Base-by-base conservation (phyloP, 2,329 filamentous ascomycete species). In the Ceratocystiopsis minuta region DNA sequence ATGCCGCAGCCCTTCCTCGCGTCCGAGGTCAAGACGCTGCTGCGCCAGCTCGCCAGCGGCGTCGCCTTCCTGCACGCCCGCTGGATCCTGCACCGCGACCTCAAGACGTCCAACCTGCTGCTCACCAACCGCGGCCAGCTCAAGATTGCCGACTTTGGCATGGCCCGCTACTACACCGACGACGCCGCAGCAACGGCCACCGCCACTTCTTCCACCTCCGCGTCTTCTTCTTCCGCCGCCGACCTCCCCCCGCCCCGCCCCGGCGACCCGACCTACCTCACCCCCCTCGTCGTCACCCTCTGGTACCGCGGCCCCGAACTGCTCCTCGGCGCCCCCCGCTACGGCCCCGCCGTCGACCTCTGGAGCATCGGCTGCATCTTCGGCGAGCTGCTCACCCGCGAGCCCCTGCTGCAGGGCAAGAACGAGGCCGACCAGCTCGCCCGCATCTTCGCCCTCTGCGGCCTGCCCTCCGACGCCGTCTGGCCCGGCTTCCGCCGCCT, bases 321-420 rank as follows among this genome's bases (percentile, higher is more conserved):
- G 12, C 70, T 98, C 2, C 75, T 96, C 3, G 90, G 90, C 6
- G 67, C 82, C 0, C 71, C 72, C 33, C 70, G 68, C 15, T 98
- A 98, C 62, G 78, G 71, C 45, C 63, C 69, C 1, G 73, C 81
- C 46, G 69, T 96, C 51, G 90, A 96, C 61, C 81, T 96, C 70
- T 98, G 90, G 90, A 92, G 82, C 60, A 66, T 96, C 4, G 90
- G 90, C 13, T 96, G 90, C 61, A 86, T 98, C 54, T 93, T 98
- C 55, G 88, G 79, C 46, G 90, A 98, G 63, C 70, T 98, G 4
- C 67, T 96, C 16, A 78, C 75, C 33, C 80, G 84, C 48, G 78
- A 87, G 48, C 85, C 88, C 0, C 58, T 96, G 2, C 66, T 98
- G 1, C 84, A 85, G 53, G 88, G 87, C 39, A 80, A 78, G 54